Evolutionary conservation across 2,329 filamentous ascomycete species (phyloP), one percentile per base, ranked within the genome.

Genomic region (Ophiocordyceps polyrhachis-furcata): DNA sequence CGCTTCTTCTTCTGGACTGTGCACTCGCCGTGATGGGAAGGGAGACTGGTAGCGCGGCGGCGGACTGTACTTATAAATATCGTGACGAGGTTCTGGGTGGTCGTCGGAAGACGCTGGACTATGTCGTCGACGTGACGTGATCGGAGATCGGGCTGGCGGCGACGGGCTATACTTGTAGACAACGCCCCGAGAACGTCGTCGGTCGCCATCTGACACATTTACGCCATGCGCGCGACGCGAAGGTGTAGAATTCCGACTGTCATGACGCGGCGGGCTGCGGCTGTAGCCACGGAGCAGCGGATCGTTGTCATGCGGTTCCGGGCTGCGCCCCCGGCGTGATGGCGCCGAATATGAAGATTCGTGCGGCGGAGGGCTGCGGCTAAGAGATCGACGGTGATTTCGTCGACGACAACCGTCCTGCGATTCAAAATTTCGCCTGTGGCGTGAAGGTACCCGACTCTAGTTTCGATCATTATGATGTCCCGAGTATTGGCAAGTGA

Each of bases 401-500:
- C 20, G 19, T 17, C 31, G 37, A 4, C 32, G 19, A 13, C 21
- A 20, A 20, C 12, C 29, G 25, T 25, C 41, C 42, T 21, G 20
- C 17, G 42, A 15, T 4, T 23, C 5, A 17, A 48, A 49, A 37
- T 51, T 56, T 28, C 49, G 50, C 31, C 45, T 44, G n/a, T 48
- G 52, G 31, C 45, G 47, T 21, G 42, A 25, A 15, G 46, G 49
- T n/a, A 44, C 35, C 4, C 53, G 50, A 11, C 51, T 52, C 31
- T 42, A 50, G 17, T 45, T 46, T 43, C 45, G 50, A 29, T 48
- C 48, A 46, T 48, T 53, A 5, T 51, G 44, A 5, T 54, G 52
- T 2, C 57, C 58, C 12, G 55, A 55, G 12, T 52, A 56, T 17
- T 50, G 63, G 1, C 75, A 63, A 1, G 75, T 77, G 23, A 67